phyloP scores from a whole-genome alignment of 176 grass and related monocot species.

The Poa annua region DNA sequence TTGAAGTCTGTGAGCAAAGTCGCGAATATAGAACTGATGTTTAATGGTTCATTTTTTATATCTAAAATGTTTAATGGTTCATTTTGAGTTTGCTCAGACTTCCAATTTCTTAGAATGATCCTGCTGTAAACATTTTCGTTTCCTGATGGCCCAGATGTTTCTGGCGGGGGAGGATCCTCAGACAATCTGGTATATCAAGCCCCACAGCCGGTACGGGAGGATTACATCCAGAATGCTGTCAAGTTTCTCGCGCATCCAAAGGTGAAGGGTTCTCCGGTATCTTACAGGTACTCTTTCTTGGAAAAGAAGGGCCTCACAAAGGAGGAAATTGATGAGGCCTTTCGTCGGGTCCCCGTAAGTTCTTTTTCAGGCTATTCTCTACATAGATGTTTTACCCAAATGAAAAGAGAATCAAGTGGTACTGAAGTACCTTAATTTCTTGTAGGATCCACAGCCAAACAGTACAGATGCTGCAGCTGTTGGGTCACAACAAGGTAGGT shows the following conservation, averaged over 20 bases:
- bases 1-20: slow-evolving; percentile 20
- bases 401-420: slow-evolving; percentile 18
- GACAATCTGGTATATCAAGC: slow-evolving; percentile 42
- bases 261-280: slow-evolving; percentile 71
- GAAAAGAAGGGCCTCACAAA: slow-evolving; percentile 86
- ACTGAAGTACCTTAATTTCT: slow-evolving; percentile 33
- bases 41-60: neutral
- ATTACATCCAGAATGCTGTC: slow-evolving; percentile 85
- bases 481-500: slow-evolving; percentile 54
- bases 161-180: slow-evolving; percentile 29
- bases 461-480: slow-evolving; percentile 44
- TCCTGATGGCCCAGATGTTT: slow-evolving; percentile 32
- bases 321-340: slow-evolving; percentile 91
- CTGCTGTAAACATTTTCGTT: neutral
- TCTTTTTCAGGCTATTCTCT: neutral
- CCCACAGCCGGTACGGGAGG: slow-evolving; percentile 62
- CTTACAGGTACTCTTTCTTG: slow-evolving; percentile 76
- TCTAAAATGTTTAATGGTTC: neutral
- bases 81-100: no score
- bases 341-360: slow-evolving; percentile 79
- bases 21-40: slow-evolving; percentile 5
- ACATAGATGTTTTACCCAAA: neutral
- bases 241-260: slow-evolving; percentile 90
- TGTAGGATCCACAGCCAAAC: slow-evolving; percentile 68
- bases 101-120: no score